Evolutionary conservation across 371 early-diverging fungal species (phyloP).

Genomic region (Mortierella sp.): DNA sequence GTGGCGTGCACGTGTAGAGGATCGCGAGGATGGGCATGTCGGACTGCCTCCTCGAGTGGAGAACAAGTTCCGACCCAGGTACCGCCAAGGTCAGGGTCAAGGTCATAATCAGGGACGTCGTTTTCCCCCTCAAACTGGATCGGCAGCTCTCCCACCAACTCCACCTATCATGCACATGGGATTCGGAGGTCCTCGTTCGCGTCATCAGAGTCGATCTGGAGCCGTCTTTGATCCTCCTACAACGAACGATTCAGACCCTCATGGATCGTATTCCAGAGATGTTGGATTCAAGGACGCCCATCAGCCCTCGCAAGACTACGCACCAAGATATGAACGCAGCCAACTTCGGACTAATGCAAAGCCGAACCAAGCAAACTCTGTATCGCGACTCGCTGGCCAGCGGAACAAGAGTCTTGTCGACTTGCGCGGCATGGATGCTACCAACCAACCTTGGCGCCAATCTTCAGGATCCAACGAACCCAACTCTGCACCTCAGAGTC

Average conservation of each 20-base stretch:
- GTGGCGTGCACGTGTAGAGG: slow-evolving; percentile 29
- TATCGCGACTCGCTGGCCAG: slow-evolving; percentile 35
- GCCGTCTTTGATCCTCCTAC: slow-evolving; percentile 21
- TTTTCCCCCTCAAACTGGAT: slow-evolving; percentile 7
- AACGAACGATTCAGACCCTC: neutral
- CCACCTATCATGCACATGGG: slow-evolving; percentile 25
- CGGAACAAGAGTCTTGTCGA: slow-evolving; percentile 56
- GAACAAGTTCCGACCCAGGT: slow-evolving; percentile 54
- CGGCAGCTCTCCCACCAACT: slow-evolving; percentile 28
- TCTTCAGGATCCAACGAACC: slow-evolving; percentile 1
- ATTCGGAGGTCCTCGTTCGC: slow-evolving; percentile 31
- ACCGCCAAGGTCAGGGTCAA: slow-evolving; percentile 26
- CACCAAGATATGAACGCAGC: slow-evolving; percentile 38
- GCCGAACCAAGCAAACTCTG: slow-evolving; percentile 5
- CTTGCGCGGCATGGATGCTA: slow-evolving; percentile 31
- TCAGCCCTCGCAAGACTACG: slow-evolving; percentile 13
- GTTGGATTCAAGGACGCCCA: neutral
- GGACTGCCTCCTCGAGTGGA: slow-evolving; percentile 55
- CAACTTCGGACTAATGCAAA: slow-evolving; percentile 28
- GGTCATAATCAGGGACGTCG: slow-evolving; percentile 17
- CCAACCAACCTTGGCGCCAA: slow-evolving; percentile 40
- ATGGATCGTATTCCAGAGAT: slow-evolving; percentile 1
- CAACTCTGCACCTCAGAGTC: neutral
- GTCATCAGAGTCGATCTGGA: slow-evolving; percentile 50
- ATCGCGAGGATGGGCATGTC: slow-evolving; percentile 34